Conservation (phyloP, 75 land plant genomes). For the Pinus albicaulis region DNA sequence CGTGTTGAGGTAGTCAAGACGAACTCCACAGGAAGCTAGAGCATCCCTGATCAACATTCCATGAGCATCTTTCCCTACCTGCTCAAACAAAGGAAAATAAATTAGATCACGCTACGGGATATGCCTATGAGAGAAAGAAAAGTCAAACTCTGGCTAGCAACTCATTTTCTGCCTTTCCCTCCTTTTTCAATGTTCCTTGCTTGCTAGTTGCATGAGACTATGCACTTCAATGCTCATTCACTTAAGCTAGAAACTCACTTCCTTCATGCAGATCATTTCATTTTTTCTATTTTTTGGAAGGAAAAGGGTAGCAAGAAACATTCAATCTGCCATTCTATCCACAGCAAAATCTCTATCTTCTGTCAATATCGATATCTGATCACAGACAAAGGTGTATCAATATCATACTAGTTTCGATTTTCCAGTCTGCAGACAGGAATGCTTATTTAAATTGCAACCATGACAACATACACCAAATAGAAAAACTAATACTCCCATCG, state of each 20-base stretch:
- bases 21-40: constrained; percentile 56
- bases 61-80: constrained; percentile 83
- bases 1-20: constrained; percentile 46
- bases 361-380: not conserved
- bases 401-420: not conserved
- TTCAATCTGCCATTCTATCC: not conserved
- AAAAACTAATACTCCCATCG: not conserved
- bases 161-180: not conserved
- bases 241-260: not conserved
- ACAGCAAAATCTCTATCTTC: not conserved
- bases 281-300: not conserved
- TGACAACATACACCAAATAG: not conserved
- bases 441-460: not conserved
- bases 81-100: not conserved
- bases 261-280: not conserved
- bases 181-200: not conserved
- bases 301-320: not conserved
- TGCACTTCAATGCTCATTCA: not conserved
- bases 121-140: not conserved
- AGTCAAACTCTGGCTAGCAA: too few relatives aligned
- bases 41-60: constrained; percentile 72
- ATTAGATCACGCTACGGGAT: not conserved
- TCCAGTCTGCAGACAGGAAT: not conserved
- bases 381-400: not conserved
- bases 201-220: not conserved